Base-by-base conservation (phyloP, 139 green algal genomes). In the Pseudopediastrum boryanum region DNA sequence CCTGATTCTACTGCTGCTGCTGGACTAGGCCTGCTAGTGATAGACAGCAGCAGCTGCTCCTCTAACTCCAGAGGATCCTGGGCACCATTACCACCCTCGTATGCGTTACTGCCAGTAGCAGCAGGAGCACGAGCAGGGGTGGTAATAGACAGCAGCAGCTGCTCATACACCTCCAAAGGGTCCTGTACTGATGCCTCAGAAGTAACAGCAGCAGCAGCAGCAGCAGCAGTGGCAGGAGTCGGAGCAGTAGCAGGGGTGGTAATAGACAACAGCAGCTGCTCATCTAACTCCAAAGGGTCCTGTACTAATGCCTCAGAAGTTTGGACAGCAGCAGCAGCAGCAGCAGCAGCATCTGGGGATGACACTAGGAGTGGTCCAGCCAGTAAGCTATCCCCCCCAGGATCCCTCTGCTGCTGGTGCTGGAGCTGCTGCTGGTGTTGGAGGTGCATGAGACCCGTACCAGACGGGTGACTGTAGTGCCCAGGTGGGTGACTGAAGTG, bases 201-300 rank as follows among this genome's bases (percentile, higher is more conserved):
- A n/a, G n/a, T n/a, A 56, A 56, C 58, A 44, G 62, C 33, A 72
- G 39, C 39, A 72, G 39, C 38, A 56, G 64, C 39, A 56, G 39
- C 64, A 72, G 21, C 8, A 8, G 35, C 13, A 58, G 56, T 27
- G 35, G 56, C 56, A 65, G 56, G 25, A n/a, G 21, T n/a, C 19
- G 48, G 48, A 21, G 19, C 16, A 16, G 16, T 58, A 16, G 16
- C 48, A 58, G 48, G 19, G 19, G 21, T 58, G 16, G 48, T 16
- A 58, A 58, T 58, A 21, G 48, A 58, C 48, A n/a, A 58, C 48
- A 21, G 48, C 48, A 58, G 21, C 48, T 21, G 16, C 19, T 21
- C 16, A 16, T 58, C 19, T 21, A 58, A 58, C 21, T 58, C 48
- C 21, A 21, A 58, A n/a, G 48, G 48, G 48, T 58, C 16, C 48